Percentiles rank a stretch among this genome's conserved stretches.
phyloP scores from a whole-genome alignment of 2,329 filamentous ascomycete genomes.

The Alternaria sp. region DNA sequence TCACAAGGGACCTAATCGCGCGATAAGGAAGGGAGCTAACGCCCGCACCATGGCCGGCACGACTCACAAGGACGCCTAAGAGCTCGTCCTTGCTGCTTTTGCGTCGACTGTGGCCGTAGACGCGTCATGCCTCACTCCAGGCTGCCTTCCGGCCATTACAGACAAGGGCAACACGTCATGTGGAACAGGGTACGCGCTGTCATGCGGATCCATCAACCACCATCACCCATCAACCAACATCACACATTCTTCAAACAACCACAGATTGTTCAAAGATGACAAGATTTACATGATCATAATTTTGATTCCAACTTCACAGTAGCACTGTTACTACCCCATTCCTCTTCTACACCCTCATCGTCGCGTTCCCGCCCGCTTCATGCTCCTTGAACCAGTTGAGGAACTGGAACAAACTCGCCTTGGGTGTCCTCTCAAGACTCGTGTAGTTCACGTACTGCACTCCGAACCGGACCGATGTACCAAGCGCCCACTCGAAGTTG shows the following conservation, averaged over 20 bases:
- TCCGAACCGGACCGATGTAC: slow-evolving; percentile 48
- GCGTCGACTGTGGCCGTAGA: not conserved
- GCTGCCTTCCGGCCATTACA: not conserved
- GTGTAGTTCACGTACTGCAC: slow-evolving; percentile 54
- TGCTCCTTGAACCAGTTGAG: slow-evolving; percentile 52
- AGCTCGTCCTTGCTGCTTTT: not conserved
- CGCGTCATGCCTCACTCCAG: not conserved
- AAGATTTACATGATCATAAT: not conserved
- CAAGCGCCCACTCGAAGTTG: slow-evolving; percentile 52
- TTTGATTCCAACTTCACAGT: not conserved
- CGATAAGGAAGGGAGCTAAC: slow-evolving; percentile 27
- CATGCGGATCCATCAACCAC: slow-evolving; percentile 5
- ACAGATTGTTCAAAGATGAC: not conserved
- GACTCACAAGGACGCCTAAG: not conserved
- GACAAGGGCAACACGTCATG: slow-evolving; percentile 22
- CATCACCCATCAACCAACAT: not conserved
- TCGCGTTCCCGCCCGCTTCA: slow-evolving; percentile 33
- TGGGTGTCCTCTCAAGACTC: slow-evolving; percentile 49
- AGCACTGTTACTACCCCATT: not conserved
- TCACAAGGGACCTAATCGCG: slow-evolving; percentile 18
- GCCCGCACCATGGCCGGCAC: slow-evolving; percentile 1
- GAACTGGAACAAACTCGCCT: slow-evolving; percentile 53
- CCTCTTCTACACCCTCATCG: slow-evolving; percentile 26
- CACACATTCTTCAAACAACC: not conserved
- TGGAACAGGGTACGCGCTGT: slow-evolving; percentile 27